Evolutionary conservation across 257 asterid genomes (phyloP), one percentile per base, ranked within the genome.

Genomic region (Leonotis leonurus): DNA sequence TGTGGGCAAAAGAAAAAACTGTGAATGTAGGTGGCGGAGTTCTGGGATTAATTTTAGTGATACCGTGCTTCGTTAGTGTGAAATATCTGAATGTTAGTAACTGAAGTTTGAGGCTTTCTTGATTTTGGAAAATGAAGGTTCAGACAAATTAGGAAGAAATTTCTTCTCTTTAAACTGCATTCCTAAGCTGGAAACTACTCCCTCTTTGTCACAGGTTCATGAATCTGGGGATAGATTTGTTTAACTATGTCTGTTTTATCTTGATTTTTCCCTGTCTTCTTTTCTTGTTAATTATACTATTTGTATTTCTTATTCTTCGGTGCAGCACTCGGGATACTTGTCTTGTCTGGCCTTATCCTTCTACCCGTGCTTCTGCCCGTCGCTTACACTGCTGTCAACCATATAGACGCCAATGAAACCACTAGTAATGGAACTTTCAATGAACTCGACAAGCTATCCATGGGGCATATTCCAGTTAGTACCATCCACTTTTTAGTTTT

Each of bases 311-410:
- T 62, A 32, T 46, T 50, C 21, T 58, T 41, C 13, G 41, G 14
- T 73, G 71, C 89, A 92, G 99, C 74, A 20, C 44, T 93, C 75
- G 97, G 92, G 14, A 86, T 87, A 70, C 64, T 89, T 50, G 87
- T 85, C 43, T 35, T 93, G 67, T 55, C 95, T 16, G 90, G 88
- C 46, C 6, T 89, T 60, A 5, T 85, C 48, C 85, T 92, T 39
- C 81, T 92, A 63, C 97, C 99, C 2, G 77, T 81, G 43, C 94
- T 89, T 29, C 82, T 92, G 16, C 96, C 99, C 6, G 71, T 92
- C 5, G 82, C 96, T 8, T 74, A 75, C 14, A 92, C 97, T 5
- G 83, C 80, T 59, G 77, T 13, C n/a, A 71, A 62, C 24, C 39
- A 18, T 30, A 67, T 49, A 3, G 73, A 67, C 52, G 37, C 58